phyloP scores from a whole-genome alignment of 768 basidiomycete species.

The Panaeolus papilionaceus region DNA sequence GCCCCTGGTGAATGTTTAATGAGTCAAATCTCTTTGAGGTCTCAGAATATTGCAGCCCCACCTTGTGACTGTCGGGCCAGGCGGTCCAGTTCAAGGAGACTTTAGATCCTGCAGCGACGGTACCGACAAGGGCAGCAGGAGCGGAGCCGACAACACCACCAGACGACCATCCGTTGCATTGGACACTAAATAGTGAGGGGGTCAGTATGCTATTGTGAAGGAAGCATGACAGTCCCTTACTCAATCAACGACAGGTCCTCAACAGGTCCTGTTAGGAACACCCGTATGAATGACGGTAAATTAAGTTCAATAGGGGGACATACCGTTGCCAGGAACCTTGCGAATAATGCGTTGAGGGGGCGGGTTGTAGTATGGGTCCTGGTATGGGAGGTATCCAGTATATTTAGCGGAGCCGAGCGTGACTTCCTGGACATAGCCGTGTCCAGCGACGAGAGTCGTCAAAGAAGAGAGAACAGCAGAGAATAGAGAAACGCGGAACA shows the following conservation, averaged over 20 bases:
- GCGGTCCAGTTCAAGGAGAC: conserved; percentile 50
- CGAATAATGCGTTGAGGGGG: conserved; percentile 47
- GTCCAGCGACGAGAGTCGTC: conserved; percentile 29
- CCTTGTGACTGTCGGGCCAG: conserved; percentile 42
- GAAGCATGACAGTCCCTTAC: conserved; percentile 24
- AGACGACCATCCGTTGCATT: conserved; percentile 40
- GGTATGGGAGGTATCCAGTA: conserved; percentile 45
- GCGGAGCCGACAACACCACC: conserved; percentile 36
- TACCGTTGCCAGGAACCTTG: conserved; percentile 48
- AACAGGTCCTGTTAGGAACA: conserved; percentile 38
- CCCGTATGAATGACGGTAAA: neutral
- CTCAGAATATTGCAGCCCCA: conserved; percentile 16
- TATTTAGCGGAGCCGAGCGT: conserved; percentile 38
- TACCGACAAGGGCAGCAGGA: conserved; percentile 47
- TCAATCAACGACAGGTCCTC: conserved; percentile 45
- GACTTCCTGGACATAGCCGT: conserved; percentile 50
- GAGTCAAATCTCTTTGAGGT: neutral
- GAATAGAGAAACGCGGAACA: conserved; percentile 12
- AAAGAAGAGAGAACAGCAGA: conserved; percentile 18
- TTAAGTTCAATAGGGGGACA: conserved; percentile 10
- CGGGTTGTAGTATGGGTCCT: conserved; percentile 41
- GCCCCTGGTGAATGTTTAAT: conserved; percentile 35
- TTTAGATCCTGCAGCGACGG: conserved; percentile 46
- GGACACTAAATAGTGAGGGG: conserved; percentile 30
- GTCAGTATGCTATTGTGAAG: neutral